Evolutionary conservation across 768 basidiomycete species (phyloP).

Genomic region (Pseudohyphozyma bogoriensis): DNA sequence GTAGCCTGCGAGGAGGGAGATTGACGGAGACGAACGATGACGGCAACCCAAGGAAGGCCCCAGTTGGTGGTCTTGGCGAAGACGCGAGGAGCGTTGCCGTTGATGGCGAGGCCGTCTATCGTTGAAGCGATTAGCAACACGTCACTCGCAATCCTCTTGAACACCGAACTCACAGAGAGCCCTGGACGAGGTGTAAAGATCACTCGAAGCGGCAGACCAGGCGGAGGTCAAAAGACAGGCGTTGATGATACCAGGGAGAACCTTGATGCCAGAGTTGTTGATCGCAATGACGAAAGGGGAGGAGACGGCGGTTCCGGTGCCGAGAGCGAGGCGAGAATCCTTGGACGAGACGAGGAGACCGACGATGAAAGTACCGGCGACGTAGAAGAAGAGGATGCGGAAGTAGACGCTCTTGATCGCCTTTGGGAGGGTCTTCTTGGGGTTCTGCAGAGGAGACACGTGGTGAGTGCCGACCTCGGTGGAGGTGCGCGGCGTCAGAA

Average conservation of each 20-base stretch:
- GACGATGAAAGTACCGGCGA: constrained; percentile 37
- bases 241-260: constrained; percentile 40
- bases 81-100: constrained; percentile 38
- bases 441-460: too few species aligned
- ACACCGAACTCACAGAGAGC: constrained; percentile 37
- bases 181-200: constrained; percentile 38
- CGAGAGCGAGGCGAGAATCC: constrained; percentile 16
- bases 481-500: too few species aligned
- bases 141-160: too few species aligned
- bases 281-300: constrained; percentile 34
- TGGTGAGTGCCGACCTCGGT: too few species aligned
- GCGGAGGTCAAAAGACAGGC: constrained; percentile 38
- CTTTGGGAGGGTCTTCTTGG: constrained; percentile 33
- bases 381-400: constrained; percentile 45
- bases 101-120: constrained; percentile 39
- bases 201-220: constrained; percentile 38
- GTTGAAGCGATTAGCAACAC: too few species aligned
- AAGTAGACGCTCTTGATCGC: constrained; percentile 12
- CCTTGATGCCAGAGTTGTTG: constrained; percentile 37
- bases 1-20: constrained; percentile 34
- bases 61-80: constrained; percentile 37
- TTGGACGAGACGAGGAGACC: constrained; percentile 36
- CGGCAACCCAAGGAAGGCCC: constrained; percentile 37
- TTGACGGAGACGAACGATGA: constrained; percentile 36
- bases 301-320: neutral